phyloP scores from a whole-genome alignment of 225 moss, liverwort and hornwort genomes.

The Physcomitrellopsis africana region DNA sequence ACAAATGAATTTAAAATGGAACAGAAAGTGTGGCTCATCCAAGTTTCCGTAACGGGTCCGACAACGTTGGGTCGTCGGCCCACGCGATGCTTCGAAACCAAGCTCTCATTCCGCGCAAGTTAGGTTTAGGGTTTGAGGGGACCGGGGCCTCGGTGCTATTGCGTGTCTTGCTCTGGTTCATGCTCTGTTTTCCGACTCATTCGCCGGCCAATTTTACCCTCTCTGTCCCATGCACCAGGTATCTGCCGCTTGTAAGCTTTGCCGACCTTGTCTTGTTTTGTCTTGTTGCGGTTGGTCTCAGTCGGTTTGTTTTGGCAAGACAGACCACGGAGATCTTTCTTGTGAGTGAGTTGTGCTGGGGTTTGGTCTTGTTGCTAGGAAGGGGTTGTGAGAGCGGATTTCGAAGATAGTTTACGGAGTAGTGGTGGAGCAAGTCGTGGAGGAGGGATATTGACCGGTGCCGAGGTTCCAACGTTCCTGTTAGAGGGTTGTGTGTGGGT shows the following conservation, averaged over 20 bases:
- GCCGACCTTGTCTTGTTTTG: not conserved
- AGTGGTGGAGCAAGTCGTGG: not conserved
- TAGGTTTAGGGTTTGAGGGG: constrained; percentile 50
- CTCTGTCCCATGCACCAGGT: too few species aligned
- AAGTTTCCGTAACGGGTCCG: too few species aligned
- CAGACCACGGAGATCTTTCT: not conserved
- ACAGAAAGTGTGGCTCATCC: too few species aligned
- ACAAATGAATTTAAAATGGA: too few species aligned
- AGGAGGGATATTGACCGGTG: constrained; percentile 28
- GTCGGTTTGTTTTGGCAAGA: constrained; percentile 23
- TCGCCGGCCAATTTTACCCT: not conserved
- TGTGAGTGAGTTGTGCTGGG: not conserved
- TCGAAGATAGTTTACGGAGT: not conserved
- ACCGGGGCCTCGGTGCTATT: constrained; percentile 23
- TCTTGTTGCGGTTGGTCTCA: not conserved
- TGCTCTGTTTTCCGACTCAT: not conserved
- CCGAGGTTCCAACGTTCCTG: constrained; percentile 5
- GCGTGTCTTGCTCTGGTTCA: constrained; percentile 20
- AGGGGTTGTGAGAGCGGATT: not conserved
- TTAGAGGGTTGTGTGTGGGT: not conserved
- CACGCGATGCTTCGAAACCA: too few species aligned
- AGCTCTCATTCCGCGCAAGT: constrained; percentile 9
- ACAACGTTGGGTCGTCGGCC: too few species aligned
- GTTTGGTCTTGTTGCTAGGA: not conserved
- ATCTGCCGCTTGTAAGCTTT: not conserved